Evolutionary conservation across 2,329 filamentous ascomycete genomes (phyloP).

Genomic region (Fonsecaea nubica): DNA sequence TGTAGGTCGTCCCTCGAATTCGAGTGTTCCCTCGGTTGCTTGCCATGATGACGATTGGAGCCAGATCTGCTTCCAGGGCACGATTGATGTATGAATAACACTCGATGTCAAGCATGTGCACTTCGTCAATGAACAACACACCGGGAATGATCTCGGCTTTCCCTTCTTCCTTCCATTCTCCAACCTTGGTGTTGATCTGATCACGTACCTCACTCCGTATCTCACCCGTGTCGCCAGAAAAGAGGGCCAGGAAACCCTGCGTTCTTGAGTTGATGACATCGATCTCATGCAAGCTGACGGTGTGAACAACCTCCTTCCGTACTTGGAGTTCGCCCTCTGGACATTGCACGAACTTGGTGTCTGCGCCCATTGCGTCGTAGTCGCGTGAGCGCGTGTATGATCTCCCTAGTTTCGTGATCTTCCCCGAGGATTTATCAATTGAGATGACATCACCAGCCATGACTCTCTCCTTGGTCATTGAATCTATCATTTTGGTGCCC

Average conservation of each 20-base stretch:
- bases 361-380: slow-evolving; percentile 98
- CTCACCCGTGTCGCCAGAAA: slow-evolving; percentile 97
- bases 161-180: slow-evolving; percentile 98
- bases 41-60: slow-evolving; percentile 98
- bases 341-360: slow-evolving; percentile 97
- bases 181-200: slow-evolving; percentile 99
- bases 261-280: slow-evolving; percentile 99
- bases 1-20: slow-evolving; percentile 92
- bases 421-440: slow-evolving; percentile 97
- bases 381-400: slow-evolving; percentile 94
- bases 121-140: slow-evolving; percentile 97
- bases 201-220: slow-evolving; percentile 96
- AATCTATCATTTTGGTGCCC: slow-evolving; percentile 99
- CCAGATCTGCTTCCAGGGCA: slow-evolving; percentile 90
- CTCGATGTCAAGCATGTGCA: slow-evolving; percentile 99
- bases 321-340: slow-evolving; percentile 97
- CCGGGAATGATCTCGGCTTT: slow-evolving; percentile 98
- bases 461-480: slow-evolving; percentile 98
- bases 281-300: slow-evolving; percentile 95
- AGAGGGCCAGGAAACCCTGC: slow-evolving; percentile 96
- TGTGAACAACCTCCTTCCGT: slow-evolving; percentile 95
- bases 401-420: slow-evolving; percentile 95
- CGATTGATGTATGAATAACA: slow-evolving; percentile 99
- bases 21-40: slow-evolving; percentile 91
- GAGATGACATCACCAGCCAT: slow-evolving; percentile 98